Conservation (phyloP, 2,329 filamentous ascomycete genomes). For the Ophiosphaerella narmari region DNA sequence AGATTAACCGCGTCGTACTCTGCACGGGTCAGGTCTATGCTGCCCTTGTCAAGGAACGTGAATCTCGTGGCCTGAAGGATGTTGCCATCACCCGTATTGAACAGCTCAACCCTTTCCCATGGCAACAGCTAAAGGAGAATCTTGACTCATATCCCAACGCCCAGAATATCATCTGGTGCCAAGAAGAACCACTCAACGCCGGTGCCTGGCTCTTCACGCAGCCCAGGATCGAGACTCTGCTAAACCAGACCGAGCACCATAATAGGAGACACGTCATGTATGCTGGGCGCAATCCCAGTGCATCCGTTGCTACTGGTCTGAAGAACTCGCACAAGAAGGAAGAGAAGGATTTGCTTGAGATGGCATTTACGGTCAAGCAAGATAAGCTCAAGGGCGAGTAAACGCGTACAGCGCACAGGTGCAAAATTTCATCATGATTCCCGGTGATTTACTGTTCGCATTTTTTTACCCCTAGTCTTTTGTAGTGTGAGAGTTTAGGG, state of each 20-base stretch:
- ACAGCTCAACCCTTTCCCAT: slow-evolving; percentile 98
- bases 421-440: neutral
- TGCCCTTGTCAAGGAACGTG: slow-evolving; percentile 87
- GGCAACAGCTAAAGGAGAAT: slow-evolving; percentile 95
- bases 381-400: slow-evolving; percentile 70
- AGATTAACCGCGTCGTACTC: slow-evolving; percentile 92
- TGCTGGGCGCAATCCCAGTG: slow-evolving; percentile 89
- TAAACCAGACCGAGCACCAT: slow-evolving; percentile 92
- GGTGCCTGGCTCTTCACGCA: slow-evolving; percentile 98
- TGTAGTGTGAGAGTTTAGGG: neutral
- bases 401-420: neutral
- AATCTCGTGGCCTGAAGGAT: slow-evolving; percentile 83
- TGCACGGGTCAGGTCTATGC: slow-evolving; percentile 95
- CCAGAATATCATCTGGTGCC: slow-evolving; percentile 94
- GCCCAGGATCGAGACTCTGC: slow-evolving; percentile 92
- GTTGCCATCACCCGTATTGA: slow-evolving; percentile 94
- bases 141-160: slow-evolving; percentile 96
- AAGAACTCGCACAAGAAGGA: slow-evolving; percentile 90
- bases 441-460: slow-evolving; percentile 1
- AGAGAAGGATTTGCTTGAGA: slow-evolving; percentile 79
- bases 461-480: slow-evolving; percentile 1
- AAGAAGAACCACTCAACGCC: slow-evolving; percentile 97
- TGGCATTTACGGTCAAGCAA: slow-evolving; percentile 67
- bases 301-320: slow-evolving; percentile 89
- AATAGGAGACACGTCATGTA: slow-evolving; percentile 96